phyloP scores from a whole-genome alignment of 371 early-diverging fungal genomes.

The Mortierella sp. region DNA sequence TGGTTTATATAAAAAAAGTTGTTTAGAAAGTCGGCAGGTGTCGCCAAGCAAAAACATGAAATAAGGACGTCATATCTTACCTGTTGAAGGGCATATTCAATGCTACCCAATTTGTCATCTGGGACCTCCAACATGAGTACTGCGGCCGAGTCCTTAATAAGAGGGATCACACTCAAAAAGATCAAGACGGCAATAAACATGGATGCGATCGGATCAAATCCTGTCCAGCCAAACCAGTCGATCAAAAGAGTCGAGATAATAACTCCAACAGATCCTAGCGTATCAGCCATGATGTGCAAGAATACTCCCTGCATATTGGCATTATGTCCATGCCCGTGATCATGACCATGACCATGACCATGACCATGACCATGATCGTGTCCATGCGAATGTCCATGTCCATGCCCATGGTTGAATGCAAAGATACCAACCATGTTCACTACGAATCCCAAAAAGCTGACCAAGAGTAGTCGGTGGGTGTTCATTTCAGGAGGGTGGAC shows the following conservation, averaged over 20 bases:
- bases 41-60: background rate
- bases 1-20: background rate
- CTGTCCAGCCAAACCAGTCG: constrained; percentile 92
- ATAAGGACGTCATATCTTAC: constrained; percentile 25
- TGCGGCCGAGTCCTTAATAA: constrained; percentile 78
- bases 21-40: background rate
- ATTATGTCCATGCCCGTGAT: constrained; percentile 64
- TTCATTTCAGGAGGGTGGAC: constrained; percentile 90
- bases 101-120: constrained; percentile 59
- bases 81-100: constrained; percentile 68
- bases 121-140: constrained; percentile 71
- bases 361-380: constrained; percentile 58
- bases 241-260: constrained; percentile 94
- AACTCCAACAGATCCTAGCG: constrained; percentile 95
- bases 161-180: constrained; percentile 86
- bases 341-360: constrained; percentile 70
- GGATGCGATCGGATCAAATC: constrained; percentile 96
- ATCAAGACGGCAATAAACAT: constrained; percentile 92
- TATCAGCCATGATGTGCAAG: constrained; percentile 95
- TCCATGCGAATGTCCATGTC: constrained; percentile 62
- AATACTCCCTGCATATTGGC: constrained; percentile 94
- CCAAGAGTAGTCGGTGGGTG: constrained; percentile 85
- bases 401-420: constrained; percentile 89
- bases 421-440: constrained; percentile 95
- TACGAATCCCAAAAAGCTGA: constrained; percentile 90